These are phyloP conservation scores for Wickerhamomyces sydowiorum DNA, from an alignment of 805 yeast species.

Conservation along the genomic window DNA sequence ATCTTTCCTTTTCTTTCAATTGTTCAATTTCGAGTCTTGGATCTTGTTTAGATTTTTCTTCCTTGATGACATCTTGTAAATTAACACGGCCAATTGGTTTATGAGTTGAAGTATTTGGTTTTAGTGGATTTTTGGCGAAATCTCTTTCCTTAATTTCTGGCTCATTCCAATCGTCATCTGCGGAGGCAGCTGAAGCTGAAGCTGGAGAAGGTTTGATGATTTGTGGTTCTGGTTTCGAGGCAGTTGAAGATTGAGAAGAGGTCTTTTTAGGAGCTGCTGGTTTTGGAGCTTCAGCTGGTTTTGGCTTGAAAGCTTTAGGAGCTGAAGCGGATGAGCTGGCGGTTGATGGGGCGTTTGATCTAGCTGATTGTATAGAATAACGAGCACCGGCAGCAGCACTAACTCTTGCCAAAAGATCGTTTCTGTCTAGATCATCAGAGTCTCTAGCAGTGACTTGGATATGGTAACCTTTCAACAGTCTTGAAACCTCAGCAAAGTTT, in stretches of 20 bases:
- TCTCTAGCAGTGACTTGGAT: constrained; percentile 97
- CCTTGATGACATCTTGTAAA: constrained; percentile 35
- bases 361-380: constrained; percentile 58
- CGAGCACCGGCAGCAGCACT: constrained; percentile 95
- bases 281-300: constrained; percentile 12
- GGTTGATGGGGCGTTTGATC: constrained; percentile 23
- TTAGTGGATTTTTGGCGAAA: constrained; percentile 39
- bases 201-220: constrained; percentile 15
- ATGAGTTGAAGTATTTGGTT: constrained; percentile 41
- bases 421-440: constrained; percentile 78
- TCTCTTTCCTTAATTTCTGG: constrained; percentile 44
- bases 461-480: constrained; percentile 75
- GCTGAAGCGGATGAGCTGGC: constrained; percentile 21
- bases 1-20: constrained; percentile 28
- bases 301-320: constrained; percentile 17
- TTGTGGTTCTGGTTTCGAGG: constrained; percentile 5
- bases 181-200: constrained; percentile 16
- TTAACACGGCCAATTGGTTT: constrained; percentile 62
- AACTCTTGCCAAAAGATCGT: constrained; percentile 67
- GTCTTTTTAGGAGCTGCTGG: no score
- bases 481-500: constrained; percentile 72
- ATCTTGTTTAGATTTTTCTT: constrained; percentile 36
- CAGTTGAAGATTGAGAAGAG: no score
- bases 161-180: constrained; percentile 39
- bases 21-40: constrained; percentile 35